Percentiles rank a stretch among this genome's conserved stretches.
phyloP scores from a whole-genome alignment of 2,329 filamentous ascomycete genomes.

The Orbilia ellipsospora region DNA sequence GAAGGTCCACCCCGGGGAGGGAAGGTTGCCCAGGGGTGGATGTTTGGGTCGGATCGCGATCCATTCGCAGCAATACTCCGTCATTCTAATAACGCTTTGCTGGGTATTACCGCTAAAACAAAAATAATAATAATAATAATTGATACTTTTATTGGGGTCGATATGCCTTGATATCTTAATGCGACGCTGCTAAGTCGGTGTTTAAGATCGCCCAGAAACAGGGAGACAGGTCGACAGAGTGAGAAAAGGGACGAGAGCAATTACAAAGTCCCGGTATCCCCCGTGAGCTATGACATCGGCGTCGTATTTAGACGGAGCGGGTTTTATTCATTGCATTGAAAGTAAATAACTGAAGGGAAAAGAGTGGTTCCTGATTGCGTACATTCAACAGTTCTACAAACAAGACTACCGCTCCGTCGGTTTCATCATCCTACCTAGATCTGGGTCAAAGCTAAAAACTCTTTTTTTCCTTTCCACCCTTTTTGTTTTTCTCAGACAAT shows the following conservation, averaged over 20 bases:
- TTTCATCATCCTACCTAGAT: neutral
- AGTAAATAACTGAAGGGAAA: neutral
- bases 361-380: neutral
- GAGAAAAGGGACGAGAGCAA: neutral
- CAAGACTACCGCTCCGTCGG: neutral
- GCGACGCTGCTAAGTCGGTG: constrained; percentile 1
- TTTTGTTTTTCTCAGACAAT: neutral
- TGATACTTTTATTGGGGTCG: neutral
- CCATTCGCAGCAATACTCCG: constrained; percentile 6
- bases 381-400: no score
- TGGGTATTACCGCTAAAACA: neutral
- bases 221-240: neutral
- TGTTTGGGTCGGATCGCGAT: constrained; percentile 44
- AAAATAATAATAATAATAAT: neutral
- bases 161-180: constrained; percentile 9
- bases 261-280: constrained; percentile 13
- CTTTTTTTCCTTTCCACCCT: no score
- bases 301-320: neutral
- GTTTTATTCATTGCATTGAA: no score
- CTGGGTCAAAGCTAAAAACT: neutral
- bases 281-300: constrained; percentile 8
- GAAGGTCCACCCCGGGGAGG: constrained; percentile 16
- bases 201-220: neutral
- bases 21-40: constrained; percentile 22
- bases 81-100: no score